These are phyloP conservation scores for thale cress (Arabidopsis thaliana) DNA, from an alignment of 345 rosid species.

Conservation along the genomic window TAIR10.1 NC_003074.8:22778001-22778500, in stretches of 20 bases:
- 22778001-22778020: conserved; percentile 69
- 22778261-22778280: conserved; percentile 83
- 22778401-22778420: conserved; percentile 63
- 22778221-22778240: conserved; percentile 14
- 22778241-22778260: not conserved
- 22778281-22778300: conserved; percentile 87
- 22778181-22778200: conserved; percentile 5
- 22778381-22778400: conserved; percentile 64
- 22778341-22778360: conserved; percentile 76
- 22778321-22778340: conserved; percentile 73
- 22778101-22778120: conserved; percentile 87
- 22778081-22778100: conserved; percentile 77
- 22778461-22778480: not conserved
- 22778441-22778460: conserved; percentile 58
- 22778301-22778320: conserved; percentile 68
- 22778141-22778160: not conserved
- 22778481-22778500: not conserved
- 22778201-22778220: not conserved
- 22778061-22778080: conserved; percentile 78
- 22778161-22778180: conserved; percentile 19
- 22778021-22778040: conserved; percentile 55
- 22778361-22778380: conserved; percentile 70
- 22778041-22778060: conserved; percentile 60
- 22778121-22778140: conserved; percentile 40
- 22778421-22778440: conserved; percentile 69